Percentiles rank a stretch among this genome's conserved stretches.
phyloP scores from a whole-genome alignment of 1,284 basidiomycete genomes.

The Athelia psychrophila region DNA sequence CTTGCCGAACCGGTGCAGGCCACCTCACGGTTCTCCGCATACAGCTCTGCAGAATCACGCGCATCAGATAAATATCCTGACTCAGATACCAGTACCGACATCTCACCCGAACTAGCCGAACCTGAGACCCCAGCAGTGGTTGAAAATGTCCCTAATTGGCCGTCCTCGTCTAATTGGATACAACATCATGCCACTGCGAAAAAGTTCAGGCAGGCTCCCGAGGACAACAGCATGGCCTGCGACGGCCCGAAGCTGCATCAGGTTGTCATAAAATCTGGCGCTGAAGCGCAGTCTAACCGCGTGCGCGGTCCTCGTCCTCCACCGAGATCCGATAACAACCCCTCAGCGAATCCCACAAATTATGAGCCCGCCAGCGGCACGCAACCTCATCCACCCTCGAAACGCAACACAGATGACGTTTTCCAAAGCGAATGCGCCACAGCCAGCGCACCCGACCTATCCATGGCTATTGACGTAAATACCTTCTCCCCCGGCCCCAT shows the following conservation, averaged over 20 bases:
- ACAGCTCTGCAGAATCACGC: conserved; percentile 23
- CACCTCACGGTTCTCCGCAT: conserved; percentile 25
- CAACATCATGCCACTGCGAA: too few relatives aligned
- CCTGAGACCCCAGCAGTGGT: neutral
- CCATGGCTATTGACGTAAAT: neutral
- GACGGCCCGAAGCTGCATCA: neutral
- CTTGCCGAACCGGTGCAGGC: conserved; percentile 12
- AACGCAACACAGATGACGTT: neutral
- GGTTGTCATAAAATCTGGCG: neutral
- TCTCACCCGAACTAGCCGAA: conserved; percentile 11
- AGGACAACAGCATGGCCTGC: neutral
- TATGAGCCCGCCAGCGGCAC: neutral
- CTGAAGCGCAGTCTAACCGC: neutral
- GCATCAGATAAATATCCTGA: conserved; percentile 23
- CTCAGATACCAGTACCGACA: conserved; percentile 19
- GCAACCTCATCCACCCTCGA: too few relatives aligned
- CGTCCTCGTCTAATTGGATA: neutral
- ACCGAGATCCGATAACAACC: neutral
- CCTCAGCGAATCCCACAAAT: neutral
- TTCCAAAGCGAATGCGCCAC: neutral
- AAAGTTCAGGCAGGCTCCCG: neutral
- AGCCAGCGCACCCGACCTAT: conserved; percentile 13
- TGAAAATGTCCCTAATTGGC: conserved; percentile 4
- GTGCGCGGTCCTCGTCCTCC: conserved; percentile 1
- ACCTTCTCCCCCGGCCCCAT: conserved; percentile 22